Conservation (phyloP, 257 asterid species). For the Salvia rosmarinus region DNA sequence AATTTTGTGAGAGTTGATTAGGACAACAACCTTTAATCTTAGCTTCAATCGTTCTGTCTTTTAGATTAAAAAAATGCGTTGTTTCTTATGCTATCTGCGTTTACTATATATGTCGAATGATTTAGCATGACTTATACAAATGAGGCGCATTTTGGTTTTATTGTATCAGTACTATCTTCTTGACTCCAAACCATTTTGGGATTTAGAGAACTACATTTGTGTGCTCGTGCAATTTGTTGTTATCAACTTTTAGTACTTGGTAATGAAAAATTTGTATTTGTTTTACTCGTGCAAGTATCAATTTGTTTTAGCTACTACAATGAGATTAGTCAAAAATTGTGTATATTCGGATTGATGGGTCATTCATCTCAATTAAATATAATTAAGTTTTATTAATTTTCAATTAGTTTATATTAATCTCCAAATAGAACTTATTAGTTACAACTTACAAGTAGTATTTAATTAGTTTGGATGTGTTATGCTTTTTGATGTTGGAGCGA, state of each 20-base stretch:
- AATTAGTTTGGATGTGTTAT: too few species aligned
- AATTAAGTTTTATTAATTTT: too few species aligned
- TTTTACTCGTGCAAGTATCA: not conserved
- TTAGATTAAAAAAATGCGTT: not conserved
- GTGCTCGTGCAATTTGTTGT: not conserved
- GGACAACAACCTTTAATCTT: conserved; percentile 15
- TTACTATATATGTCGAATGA: not conserved
- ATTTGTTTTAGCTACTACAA: too few species aligned
- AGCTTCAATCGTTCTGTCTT: conserved; percentile 27
- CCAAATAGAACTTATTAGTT: too few species aligned
- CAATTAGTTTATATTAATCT: too few species aligned
- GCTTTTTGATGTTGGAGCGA: too few species aligned
- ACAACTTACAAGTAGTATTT: too few species aligned
- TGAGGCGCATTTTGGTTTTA: not conserved
- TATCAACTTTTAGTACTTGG: not conserved
- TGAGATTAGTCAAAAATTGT: too few species aligned
- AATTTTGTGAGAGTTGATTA: conserved; percentile 29
- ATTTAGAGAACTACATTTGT: too few species aligned
- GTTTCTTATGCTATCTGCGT: not conserved
- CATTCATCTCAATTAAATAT: too few species aligned
- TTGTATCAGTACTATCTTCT: not conserved
- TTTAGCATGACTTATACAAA: not conserved
- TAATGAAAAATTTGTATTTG: not conserved
- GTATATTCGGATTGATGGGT: too few species aligned
- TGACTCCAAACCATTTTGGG: too few species aligned